A percentile compares a stretch with the other conserved stretches of the same genome.
These are phyloP conservation scores for Knoxia roxburghii DNA, from an alignment of 257 asterid genomes.

Conservation along the genomic window DNA sequence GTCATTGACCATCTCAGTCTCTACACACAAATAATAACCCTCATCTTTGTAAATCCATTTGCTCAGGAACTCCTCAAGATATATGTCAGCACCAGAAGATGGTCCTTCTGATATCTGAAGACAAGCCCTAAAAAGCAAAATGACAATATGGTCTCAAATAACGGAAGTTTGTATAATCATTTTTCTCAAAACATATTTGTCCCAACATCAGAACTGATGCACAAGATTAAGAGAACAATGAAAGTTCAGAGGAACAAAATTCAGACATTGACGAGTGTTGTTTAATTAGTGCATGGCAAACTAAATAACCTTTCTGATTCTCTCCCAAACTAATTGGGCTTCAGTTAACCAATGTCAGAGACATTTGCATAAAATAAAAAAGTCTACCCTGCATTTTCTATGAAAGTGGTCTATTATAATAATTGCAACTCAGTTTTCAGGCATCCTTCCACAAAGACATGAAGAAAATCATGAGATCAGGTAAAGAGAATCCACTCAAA, in stretches of 20 bases:
- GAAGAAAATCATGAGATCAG: not conserved
- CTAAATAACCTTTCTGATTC: not conserved
- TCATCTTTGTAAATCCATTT: conserved; percentile 52
- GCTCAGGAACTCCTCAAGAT: conserved; percentile 63
- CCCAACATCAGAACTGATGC: not conserved
- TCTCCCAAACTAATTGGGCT: not conserved
- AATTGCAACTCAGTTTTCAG: not conserved
- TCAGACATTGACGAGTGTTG: not conserved
- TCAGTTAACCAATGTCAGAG: not conserved
- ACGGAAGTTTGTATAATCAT: not conserved
- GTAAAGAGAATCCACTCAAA: not conserved
- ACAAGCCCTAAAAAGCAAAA: conserved; percentile 41
- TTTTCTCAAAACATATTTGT: not conserved
- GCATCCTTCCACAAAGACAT: not conserved
- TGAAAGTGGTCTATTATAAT: not conserved
- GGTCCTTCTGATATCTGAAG: conserved; percentile 56
- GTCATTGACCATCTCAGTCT: conserved; percentile 20
- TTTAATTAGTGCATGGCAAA: not conserved
- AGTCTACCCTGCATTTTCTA: not conserved
- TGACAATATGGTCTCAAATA: not conserved
- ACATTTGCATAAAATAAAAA: not conserved
- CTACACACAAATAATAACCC: conserved; percentile 34
- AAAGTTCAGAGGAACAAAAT: not conserved
- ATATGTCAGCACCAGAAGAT: conserved; percentile 39
- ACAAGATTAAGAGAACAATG: not conserved